Conservation (phyloP, 495 filamentous ascomycete genomes). For the Thermochaetoides thermophila region DNA sequence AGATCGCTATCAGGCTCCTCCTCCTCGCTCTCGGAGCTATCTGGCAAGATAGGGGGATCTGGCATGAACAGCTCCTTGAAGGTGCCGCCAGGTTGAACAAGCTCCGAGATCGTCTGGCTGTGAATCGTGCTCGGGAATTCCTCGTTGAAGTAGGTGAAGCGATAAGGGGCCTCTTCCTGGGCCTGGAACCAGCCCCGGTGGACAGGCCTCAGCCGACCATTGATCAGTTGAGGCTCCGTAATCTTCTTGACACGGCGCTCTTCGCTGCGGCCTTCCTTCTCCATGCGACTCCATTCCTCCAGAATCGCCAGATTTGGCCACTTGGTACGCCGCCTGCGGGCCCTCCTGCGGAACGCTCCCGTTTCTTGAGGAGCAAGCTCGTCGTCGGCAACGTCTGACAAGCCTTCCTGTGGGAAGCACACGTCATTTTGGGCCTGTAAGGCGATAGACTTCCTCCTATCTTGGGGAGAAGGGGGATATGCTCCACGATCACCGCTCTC, state of each 20-base stretch:
- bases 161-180: constrained; percentile 82
- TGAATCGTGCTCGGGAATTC: constrained; percentile 90
- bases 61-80: constrained; percentile 72
- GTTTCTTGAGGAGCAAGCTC: constrained; percentile 32
- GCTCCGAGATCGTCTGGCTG: constrained; percentile 82
- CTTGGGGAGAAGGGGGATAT: constrained; percentile 20
- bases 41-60: constrained; percentile 36
- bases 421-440: constrained; percentile 68
- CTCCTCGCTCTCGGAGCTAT: constrained; percentile 44
- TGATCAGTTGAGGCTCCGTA: constrained; percentile 81
- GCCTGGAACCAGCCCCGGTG: constrained; percentile 74
- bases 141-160: constrained; percentile 98
- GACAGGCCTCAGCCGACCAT: constrained; percentile 65
- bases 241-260: constrained; percentile 83
- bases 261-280: constrained; percentile 81
- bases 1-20: constrained; percentile 18
- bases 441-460: constrained; percentile 34
- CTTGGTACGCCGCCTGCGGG: constrained; percentile 39
- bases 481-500: constrained; percentile 22
- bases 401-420: constrained; percentile 70
- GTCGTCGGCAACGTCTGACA: constrained; percentile 69
- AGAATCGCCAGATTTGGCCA: constrained; percentile 53
- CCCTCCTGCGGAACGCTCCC: constrained; percentile 20
- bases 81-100: constrained; percentile 66
- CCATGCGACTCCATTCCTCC: constrained; percentile 80